These are phyloP conservation scores for Mycogone perniciosa DNA, from an alignment of 2,329 filamentous ascomycete genomes.

Conservation along the genomic window DNA sequence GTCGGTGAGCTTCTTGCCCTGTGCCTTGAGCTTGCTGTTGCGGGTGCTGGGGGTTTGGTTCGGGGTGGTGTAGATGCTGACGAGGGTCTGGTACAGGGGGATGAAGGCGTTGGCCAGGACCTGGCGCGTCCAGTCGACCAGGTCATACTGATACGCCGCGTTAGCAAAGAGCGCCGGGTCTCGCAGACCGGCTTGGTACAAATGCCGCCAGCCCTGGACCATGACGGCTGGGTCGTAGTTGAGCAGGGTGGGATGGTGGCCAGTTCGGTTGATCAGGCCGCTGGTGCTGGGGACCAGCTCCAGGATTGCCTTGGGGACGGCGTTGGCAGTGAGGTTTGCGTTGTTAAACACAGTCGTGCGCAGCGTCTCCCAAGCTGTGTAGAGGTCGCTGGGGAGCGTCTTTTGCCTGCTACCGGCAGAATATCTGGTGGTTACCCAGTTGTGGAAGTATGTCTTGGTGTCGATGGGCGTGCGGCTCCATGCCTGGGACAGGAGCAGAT, in stretches of 20 bases:
- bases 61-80: constrained; percentile 23
- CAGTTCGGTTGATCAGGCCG: constrained; percentile 32
- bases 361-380: constrained; percentile 40
- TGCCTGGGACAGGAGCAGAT: constrained; percentile 44
- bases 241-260: constrained; percentile 36
- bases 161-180: constrained; percentile 33
- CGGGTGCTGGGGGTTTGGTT: constrained; percentile 20
- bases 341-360: constrained; percentile 43
- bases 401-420: constrained; percentile 12
- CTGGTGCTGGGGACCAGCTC: constrained; percentile 38
- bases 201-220: constrained; percentile 32
- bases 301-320: constrained; percentile 40
- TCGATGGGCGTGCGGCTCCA: constrained; percentile 40
- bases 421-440: constrained; percentile 41
- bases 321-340: constrained; percentile 34
- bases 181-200: constrained; percentile 30
- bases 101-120: constrained; percentile 41
- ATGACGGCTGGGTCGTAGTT: constrained; percentile 35
- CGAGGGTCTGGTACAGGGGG: constrained; percentile 30
- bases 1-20: constrained; percentile 25
- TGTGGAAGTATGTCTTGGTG: constrained; percentile 37
- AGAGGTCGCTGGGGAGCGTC: constrained; percentile 26
- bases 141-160: constrained; percentile 38
- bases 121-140: constrained; percentile 44
- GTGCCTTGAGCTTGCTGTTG: constrained; percentile 18